A percentile compares a stretch with the other conserved stretches of the same genome.
Conservation (phyloP, 2,329 filamentous ascomycete genomes). For the Lasiodiplodia hormozganensis region DNA sequence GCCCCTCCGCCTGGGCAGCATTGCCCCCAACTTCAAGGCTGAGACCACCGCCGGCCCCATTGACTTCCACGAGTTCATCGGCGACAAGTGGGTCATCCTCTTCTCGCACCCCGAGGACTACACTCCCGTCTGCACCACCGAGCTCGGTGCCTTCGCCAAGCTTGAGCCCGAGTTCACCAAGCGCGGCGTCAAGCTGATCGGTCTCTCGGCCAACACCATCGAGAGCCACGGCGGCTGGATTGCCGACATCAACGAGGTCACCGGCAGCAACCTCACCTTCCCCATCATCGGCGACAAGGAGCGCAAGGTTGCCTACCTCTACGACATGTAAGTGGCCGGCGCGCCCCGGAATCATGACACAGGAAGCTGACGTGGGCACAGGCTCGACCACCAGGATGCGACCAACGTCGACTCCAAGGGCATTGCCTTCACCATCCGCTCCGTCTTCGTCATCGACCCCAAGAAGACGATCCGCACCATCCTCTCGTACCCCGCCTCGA, state of each 20-base stretch:
- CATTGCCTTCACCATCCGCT: constrained; percentile 92
- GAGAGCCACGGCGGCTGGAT: constrained; percentile 88
- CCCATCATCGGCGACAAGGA: constrained; percentile 60
- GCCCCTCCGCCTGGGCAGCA: constrained; percentile 69
- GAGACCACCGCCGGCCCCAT: constrained; percentile 80
- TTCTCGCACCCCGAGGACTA: constrained; percentile 89
- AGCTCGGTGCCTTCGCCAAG: constrained; percentile 91
- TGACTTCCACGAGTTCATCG: constrained; percentile 83
- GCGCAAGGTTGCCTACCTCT: constrained; percentile 56
- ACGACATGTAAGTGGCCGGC: constrained; percentile 52
- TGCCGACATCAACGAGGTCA: constrained; percentile 68
- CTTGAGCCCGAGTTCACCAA: constrained; percentile 86
- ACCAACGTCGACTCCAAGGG: constrained; percentile 65
- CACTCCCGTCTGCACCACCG: constrained; percentile 94
- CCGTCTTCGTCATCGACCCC: constrained; percentile 93
- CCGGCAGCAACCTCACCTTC: constrained; percentile 53
- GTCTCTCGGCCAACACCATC: constrained; percentile 83
- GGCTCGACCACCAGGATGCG: constrained; percentile 59
- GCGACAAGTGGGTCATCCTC: constrained; percentile 79
- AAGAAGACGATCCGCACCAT: constrained; percentile 93
- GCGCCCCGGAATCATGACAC: constrained; percentile 42
- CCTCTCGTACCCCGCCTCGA: constrained; percentile 85
- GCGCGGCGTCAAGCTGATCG: constrained; percentile 89
- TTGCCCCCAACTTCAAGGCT: constrained; percentile 83
- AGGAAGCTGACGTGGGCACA: constrained; percentile 33